Evolutionary conservation across 306 rosid genomes (phyloP), one percentile per base, ranked within the genome.

Genomic region (Echinosophora koreensis): DNA sequence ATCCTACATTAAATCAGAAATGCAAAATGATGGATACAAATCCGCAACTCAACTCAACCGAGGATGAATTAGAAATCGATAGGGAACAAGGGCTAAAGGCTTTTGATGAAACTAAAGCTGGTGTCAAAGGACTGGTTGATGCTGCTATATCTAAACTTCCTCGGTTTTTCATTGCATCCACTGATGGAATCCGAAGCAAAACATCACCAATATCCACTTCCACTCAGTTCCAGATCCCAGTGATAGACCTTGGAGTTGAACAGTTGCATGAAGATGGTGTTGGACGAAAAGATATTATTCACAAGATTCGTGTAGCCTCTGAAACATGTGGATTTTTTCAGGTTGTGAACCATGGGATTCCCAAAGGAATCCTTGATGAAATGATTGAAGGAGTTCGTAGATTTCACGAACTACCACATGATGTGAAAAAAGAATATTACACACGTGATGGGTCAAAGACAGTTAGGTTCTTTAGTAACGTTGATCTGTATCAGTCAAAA

Each of bases 261-360:
- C 3, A 27, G 37, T 2, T 17, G 52, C 54, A 71, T 41, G 41
- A 58, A 22, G 13, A n/a, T 71, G 52, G 14, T 37, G 13, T 6
- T 35, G 38, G 7, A 5, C 5, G 51, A 13, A 61, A 47, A 16
- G 51, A 34, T 8, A 34, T 61, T 22, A 6, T 60, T 13, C 34
- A 61, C 50, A 17, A 74, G 70, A 22, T 74, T 30, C 17, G 35
- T 0, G 44, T 8, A 16, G 78, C 78, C 8, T 44, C 70, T 32
- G 61, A 74, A 49, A 74, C 41, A 0, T 63, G 39, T 28, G 80
- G 80, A 3, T 75, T 75, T 50, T 75, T 75, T 4, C 80, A 75
- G 54, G 64, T 75, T 18, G 72, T 75, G 7, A 75, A 75, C 13
- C 80, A 75, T 37, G 79, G 79, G 9, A 44, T 74, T 34, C 70